Evolutionary conservation across 2,329 filamentous ascomycete species (phyloP), one percentile per base, ranked within the genome.

Genomic region (Microsporum canis): DNA sequence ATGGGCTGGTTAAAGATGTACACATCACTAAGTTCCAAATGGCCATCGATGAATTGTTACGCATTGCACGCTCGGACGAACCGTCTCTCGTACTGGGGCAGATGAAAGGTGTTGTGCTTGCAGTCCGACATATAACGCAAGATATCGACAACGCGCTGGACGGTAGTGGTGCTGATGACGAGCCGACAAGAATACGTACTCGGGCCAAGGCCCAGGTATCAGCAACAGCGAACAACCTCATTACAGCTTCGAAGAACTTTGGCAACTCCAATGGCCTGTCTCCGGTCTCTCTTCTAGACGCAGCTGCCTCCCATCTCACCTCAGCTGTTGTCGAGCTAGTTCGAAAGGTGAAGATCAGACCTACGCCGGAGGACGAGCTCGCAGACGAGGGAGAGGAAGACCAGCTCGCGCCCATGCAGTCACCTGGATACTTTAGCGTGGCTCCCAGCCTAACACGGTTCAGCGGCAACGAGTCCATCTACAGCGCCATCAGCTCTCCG

Each of bases 21-120:
- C 88, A 96, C 71, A 85, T 99, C 66, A 96, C 92, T 58, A 91
- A 89, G 70, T 97, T 96, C 77, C 94, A 99, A 73, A 87, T 97
- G 63, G 84, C 91, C 27, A 88, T 99, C 63, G 92, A 99, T 70
- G 92, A 97, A 68, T 80, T 97, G 43, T 80, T 99, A 39, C 87
- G 87, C 65, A 83, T 81, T 45, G 90, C 91, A 17, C 85, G 91
- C 57, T 80, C 81, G 38, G 84, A 88, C n/a, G 83, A 88, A 59
- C 84, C 90, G 0, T 82, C 87, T 53, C 83, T 83, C 65, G 86
- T 94, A 38, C 85, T 95, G 57, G 88, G 94, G 51, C 84, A 87
- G 67, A 92, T 96, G 85, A 96, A 95, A 73, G 78, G 82, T 60
- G 90, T 96, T 33, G 85, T 96, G 47, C 80, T 88, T 66, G 86